These are phyloP conservation scores for Didymellaceae sp. DNA, from an alignment of 2,329 filamentous ascomycete species.

Conservation along the genomic window DNA sequence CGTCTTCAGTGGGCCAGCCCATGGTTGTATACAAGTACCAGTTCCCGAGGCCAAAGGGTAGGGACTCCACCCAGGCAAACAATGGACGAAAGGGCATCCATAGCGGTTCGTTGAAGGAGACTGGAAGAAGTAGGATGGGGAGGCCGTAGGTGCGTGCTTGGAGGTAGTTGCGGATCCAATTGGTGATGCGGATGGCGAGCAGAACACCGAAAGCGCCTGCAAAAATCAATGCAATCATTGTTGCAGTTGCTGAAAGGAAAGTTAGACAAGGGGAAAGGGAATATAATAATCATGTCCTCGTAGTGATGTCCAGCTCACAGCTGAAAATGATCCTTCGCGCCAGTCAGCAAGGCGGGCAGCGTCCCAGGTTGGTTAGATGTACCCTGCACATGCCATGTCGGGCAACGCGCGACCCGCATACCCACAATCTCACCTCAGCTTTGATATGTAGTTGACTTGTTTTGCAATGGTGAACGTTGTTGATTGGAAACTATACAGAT, in stretches of 20 bases:
- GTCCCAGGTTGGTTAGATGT: neutral
- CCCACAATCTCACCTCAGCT: neutral
- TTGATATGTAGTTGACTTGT: neutral
- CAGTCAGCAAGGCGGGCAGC: too few relatives aligned
- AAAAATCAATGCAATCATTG: neutral
- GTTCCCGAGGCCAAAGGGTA: constrained; percentile 26
- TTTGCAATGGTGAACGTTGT: constrained; percentile 7
- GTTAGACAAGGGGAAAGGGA: too few relatives aligned
- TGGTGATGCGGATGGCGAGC: constrained; percentile 1
- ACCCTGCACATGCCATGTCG: neutral
- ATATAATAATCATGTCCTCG: too few relatives aligned
- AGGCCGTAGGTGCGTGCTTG: constrained; percentile 20
- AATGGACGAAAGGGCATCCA: constrained; percentile 30
- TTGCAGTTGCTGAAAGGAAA: neutral
- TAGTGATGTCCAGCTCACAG: too few relatives aligned
- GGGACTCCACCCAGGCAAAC: constrained; percentile 21
- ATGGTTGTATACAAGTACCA: constrained; percentile 32
- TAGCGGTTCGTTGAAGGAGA: constrained; percentile 31
- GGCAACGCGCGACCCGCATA: neutral
- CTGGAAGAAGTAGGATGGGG: constrained; percentile 27
- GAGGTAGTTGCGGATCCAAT: constrained; percentile 21
- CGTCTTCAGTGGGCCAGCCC: constrained; percentile 34
- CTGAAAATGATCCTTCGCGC: neutral
- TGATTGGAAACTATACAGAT: constrained; percentile 28
- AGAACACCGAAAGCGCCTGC: neutral